A percentile compares a stretch with the other conserved stretches of the same genome.
phyloP scores from a whole-genome alignment of 306 rosid species.

The Prunus mume region DNA sequence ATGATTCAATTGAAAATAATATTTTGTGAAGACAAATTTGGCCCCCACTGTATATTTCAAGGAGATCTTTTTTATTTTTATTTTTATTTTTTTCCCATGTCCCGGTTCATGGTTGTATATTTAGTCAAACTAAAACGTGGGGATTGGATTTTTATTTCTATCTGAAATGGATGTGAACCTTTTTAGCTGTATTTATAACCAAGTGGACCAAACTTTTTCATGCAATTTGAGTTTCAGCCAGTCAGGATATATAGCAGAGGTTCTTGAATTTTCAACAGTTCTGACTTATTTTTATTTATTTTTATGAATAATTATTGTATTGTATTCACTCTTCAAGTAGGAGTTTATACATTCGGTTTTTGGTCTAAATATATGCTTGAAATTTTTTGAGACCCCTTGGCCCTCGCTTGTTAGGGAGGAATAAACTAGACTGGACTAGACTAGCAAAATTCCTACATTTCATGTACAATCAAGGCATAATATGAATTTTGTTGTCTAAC shows the following conservation, averaged over 20 bases:
- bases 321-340: no score
- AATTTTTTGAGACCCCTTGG: no score
- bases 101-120: not conserved
- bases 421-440: no score
- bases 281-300: not conserved
- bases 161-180: not conserved
- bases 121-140: conserved; percentile 24
- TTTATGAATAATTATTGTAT: no score
- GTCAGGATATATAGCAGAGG: not conserved
- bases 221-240: not conserved
- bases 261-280: not conserved
- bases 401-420: no score
- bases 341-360: no score
- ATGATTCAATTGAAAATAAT: not conserved
- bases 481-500: no score
- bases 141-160: not conserved
- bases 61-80: not conserved
- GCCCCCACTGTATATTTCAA: not conserved
- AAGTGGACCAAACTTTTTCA: conserved; percentile 4
- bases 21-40: not conserved
- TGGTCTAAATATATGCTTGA: no score
- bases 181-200: not conserved
- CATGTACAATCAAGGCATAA: no score
- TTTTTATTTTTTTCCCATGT: not conserved
- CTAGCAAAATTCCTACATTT: no score